These are phyloP conservation scores for Scheffersomyces coipomensis DNA, from an alignment of 805 yeast species.

Conservation along the genomic window DNA sequence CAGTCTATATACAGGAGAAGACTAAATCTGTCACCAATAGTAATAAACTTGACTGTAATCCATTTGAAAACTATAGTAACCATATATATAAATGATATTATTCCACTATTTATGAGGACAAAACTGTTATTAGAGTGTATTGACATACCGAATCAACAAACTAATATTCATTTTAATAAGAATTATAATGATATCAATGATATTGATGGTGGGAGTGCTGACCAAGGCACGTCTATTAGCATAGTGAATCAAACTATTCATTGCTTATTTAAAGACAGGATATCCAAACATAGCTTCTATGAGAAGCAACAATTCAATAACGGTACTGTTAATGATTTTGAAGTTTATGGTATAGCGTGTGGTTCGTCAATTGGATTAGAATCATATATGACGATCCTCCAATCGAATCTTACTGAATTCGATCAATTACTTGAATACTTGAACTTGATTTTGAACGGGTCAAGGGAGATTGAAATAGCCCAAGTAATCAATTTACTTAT, in stretches of 20 bases:
- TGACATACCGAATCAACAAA: not conserved
- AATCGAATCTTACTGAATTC: not conserved
- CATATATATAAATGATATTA: too few species aligned
- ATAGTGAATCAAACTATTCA: not conserved
- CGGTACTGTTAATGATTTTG: too few species aligned
- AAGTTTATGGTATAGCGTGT: not conserved
- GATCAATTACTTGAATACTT: not conserved
- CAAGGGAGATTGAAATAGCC: not conserved
- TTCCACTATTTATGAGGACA: not conserved
- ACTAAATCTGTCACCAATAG: too few species aligned
- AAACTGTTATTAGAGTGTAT: not conserved
- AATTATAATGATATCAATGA: too few species aligned
- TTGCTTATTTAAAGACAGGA: not conserved
- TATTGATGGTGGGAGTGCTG: too few species aligned
- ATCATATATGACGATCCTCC: not conserved
- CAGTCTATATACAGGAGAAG: too few species aligned
- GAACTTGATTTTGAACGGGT: not conserved
- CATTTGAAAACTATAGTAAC: too few species aligned
- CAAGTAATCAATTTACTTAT: constrained; percentile 8
- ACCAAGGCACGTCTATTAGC: not conserved
- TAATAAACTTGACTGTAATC: too few species aligned
- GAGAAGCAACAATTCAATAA: not conserved
- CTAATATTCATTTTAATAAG: not conserved
- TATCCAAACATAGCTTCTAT: not conserved
- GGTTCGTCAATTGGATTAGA: not conserved